Base-by-base conservation (phyloP, 75 land plant genomes). In the Pinus albicaulis region DNA sequence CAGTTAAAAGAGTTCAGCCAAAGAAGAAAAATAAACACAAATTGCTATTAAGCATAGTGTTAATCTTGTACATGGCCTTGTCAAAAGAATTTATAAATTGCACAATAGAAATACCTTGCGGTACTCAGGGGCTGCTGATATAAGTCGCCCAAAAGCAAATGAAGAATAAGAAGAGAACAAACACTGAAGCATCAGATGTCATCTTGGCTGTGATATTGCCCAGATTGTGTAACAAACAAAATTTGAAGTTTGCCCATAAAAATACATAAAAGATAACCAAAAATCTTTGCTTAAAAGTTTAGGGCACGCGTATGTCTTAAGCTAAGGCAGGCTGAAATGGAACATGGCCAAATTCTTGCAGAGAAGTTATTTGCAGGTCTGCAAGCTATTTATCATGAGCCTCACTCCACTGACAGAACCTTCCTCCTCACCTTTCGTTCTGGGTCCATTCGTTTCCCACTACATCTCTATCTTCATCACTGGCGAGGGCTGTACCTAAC, bases 91-190 rank as follows among this genome's bases (percentile, higher is more conserved):
- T 52, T 20, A 44, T 44, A 44, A 44, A 44, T 7, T 23, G 15
- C 16, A 72, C 5, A 16, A 72, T 14, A 20, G 28, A 72, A 85
- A 56, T 86, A 91, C 93, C 81, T 80, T 5, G 77, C 74, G 15
- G 72, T 79, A 83, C 19, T 91, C 91, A 12, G 93, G 90, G 26
- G 82, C 81, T 25, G 88, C 80, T 4, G 93, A 86, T 57, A 88
- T 76, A 68, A 91, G 71, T 1, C 93, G 91, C n/a, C 93, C 93
- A 71, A 91, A 91, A 31, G 86, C 90, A 25, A 57, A 88, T 7
- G 90, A n/a, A 13, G 90, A 88, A 74, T 77, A 86, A 56, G 88
- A 48, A 12, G 82, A 76, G 11, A n/a, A 89, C 74, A 7, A 91
- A 69, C 1, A 79, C 14, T 48, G 44, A 62, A 12, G 81, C 74